Percentiles rank a stretch among this genome's conserved stretches.
Conservation (phyloP, 345 rosid genomes). For the Trapa incisa region DNA sequence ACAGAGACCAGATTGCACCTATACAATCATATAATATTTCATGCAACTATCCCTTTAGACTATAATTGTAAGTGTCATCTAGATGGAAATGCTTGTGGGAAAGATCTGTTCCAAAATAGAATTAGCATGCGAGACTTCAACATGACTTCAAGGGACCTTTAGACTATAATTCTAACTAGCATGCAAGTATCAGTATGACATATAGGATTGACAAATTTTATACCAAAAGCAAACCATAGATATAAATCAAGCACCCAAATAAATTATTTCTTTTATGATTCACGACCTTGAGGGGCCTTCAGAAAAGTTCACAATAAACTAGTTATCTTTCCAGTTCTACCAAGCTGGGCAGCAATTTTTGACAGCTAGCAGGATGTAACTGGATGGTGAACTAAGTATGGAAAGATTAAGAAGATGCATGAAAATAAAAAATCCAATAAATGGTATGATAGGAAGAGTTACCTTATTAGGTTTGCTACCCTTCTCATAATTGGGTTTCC, state of each 20-base stretch:
- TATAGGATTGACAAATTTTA: not conserved
- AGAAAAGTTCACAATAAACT: not conserved
- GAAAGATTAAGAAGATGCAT: not conserved
- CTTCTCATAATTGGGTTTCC: constrained; percentile 83
- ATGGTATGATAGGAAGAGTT: not conserved
- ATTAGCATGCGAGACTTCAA: not conserved
- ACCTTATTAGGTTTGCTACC: constrained; percentile 76
- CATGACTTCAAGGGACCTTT: not conserved
- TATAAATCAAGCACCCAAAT: not conserved
- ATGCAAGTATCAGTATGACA: not conserved
- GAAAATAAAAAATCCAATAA: not conserved
- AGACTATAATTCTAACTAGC: no score
- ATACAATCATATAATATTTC: not conserved
- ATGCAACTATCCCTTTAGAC: not conserved
- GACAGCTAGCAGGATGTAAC: not conserved
- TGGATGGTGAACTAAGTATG: not conserved
- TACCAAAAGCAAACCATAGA: not conserved
- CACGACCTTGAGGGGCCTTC: not conserved
- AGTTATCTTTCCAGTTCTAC: not conserved
- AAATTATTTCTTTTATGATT: not conserved
- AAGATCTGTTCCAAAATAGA: not conserved
- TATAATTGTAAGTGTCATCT: not conserved
- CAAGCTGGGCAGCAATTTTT: not conserved
- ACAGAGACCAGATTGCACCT: not conserved
- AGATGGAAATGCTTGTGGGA: not conserved